A percentile compares a stretch with the other conserved stretches of the same genome.
Evolutionary conservation across 1,284 basidiomycete genomes (phyloP).

Genomic region (Ustanciosporium gigantosporum): DNA sequence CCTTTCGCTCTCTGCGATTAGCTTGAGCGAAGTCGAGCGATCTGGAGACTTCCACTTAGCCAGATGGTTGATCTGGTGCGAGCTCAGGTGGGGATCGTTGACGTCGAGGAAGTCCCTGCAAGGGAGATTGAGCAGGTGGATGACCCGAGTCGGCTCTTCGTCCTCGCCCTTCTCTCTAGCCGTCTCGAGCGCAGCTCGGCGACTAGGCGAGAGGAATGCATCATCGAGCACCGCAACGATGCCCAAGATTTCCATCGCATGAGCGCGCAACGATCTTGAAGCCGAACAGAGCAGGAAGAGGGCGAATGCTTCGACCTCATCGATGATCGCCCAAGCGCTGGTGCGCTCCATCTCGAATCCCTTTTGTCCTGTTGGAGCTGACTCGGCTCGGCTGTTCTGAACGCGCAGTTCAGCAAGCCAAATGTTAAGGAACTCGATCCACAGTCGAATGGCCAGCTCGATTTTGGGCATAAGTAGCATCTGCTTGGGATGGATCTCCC

Average conservation of each 20-base stretch:
- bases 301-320: constrained; percentile 72
- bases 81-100: constrained; percentile 35
- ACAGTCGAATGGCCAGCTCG: constrained; percentile 70
- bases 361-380: constrained; percentile 12
- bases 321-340: constrained; percentile 59
- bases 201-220: constrained; percentile 29
- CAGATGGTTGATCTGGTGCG: constrained; percentile 40
- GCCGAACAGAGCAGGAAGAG: constrained; percentile 75
- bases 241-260: constrained; percentile 45
- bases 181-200: constrained; percentile 43
- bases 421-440: constrained; percentile 74
- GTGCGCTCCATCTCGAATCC: constrained; percentile 48
- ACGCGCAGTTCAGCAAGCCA: constrained; percentile 67
- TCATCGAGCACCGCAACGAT: constrained; percentile 56
- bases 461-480: constrained; percentile 71
- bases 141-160: constrained; percentile 48
- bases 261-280: constrained; percentile 68
- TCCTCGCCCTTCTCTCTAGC: constrained; percentile 49
- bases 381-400: constrained; percentile 38
- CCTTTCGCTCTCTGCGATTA: constrained; percentile 63
- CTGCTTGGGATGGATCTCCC: constrained; percentile 70
- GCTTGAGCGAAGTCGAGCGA: constrained; percentile 26
- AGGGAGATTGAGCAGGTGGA: constrained; percentile 49
- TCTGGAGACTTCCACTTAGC: constrained; percentile 37
- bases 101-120: constrained; percentile 38